Base-by-base conservation (phyloP, 2,329 filamentous ascomycete genomes). In the Fusarium sp. region DNA sequence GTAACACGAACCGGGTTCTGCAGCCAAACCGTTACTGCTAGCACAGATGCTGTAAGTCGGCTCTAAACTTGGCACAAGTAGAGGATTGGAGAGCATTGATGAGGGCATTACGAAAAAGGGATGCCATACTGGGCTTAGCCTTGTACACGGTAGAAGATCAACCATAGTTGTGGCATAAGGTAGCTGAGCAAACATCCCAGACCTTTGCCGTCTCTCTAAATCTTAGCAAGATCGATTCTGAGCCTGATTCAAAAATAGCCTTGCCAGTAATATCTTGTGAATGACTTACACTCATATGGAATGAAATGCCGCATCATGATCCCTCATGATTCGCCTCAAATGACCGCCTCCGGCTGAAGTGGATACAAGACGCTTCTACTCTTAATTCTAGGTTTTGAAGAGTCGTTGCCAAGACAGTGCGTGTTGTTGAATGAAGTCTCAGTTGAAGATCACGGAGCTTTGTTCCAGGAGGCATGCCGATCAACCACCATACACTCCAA, bases 291-390 rank as follows among this genome's bases (percentile, higher is more conserved):
- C 25, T 27, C 13, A 17, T 19, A 17, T 32, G 48, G 13, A 8
- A 17, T 62, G 44, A 54, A 66, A 68, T 62, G 49, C 27, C 40
- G 22, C 49, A 40, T 37, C 32, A 55, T 23, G 49, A 52, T 52
- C 43, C 23, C 25, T 56, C 22, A 15, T 7, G 35, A 23, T 23
- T n/a, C 30, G 23, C 14, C 32, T 46, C 20, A 22, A 14, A 43
- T 33, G 32, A 4, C 20, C 13, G 47, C 27, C 20, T 32, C 55
- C 27, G 43, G 27, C 35, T 58, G n/a, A 40, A 40, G 7, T 14
- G 33, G 3, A 10, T 37, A 5, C 17, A 37, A 3, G 15, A 14
- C 30, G 13, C 30, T 37, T 17, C 3, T 37, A 11, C 19, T 19
- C 9, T 37, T 10, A 17, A 10, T 10, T n/a, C 8, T 10, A 10